Evolutionary conservation across 106 monocot species (phyloP).

Genomic region (Alisma plantagoaquatica): DNA sequence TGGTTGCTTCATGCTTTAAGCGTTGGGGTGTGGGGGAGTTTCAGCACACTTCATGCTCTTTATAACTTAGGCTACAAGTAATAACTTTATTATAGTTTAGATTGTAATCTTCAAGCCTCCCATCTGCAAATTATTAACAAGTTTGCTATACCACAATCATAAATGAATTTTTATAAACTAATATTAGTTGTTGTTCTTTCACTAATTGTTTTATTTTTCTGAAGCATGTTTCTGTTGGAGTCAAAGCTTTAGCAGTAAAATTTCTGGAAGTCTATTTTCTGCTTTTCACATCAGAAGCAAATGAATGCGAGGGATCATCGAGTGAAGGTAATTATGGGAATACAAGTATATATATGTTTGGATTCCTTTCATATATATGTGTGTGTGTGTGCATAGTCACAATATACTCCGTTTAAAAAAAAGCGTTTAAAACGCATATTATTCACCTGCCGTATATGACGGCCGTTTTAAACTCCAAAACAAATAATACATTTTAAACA

Average conservation of each 20-base stretch:
- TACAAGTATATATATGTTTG: background rate
- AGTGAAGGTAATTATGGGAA: slow-evolving; percentile 34
- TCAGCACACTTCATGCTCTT: too few relatives aligned
- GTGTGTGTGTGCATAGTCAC: background rate
- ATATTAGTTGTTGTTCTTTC: background rate
- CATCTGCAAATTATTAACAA: background rate
- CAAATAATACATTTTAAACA: too few relatives aligned
- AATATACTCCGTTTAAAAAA: background rate
- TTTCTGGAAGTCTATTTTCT: slow-evolving; percentile 70
- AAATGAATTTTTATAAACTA: background rate
- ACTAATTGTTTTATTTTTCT: background rate
- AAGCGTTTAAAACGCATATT: too few relatives aligned
- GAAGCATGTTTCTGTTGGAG: slow-evolving; percentile 46
- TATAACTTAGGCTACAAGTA: too few relatives aligned
- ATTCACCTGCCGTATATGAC: too few relatives aligned
- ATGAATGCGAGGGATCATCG: slow-evolving; percentile 16
- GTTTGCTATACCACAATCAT: background rate
- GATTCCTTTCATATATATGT: background rate
- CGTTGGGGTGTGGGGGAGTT: too few relatives aligned
- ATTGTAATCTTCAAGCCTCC: background rate
- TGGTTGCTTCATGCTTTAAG: too few relatives aligned
- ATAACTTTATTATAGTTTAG: too few relatives aligned
- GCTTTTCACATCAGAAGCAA: slow-evolving; percentile 40
- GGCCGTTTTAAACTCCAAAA: too few relatives aligned
- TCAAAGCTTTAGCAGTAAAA: slow-evolving; percentile 61